Evolutionary conservation across 257 asterid species (phyloP).

Genomic region (Solanum sparsipilum): DNA sequence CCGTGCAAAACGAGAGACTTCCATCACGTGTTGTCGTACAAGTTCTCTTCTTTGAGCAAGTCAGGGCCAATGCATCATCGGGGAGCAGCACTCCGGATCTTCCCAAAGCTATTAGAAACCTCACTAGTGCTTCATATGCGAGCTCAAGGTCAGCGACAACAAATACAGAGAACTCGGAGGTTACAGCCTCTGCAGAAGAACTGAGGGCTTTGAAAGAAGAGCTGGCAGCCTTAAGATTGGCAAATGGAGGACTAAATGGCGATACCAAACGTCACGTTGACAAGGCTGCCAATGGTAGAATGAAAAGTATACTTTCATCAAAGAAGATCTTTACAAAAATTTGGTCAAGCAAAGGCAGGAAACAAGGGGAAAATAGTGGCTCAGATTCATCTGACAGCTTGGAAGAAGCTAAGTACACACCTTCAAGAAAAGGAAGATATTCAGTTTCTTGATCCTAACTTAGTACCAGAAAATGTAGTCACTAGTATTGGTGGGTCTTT

Average conservation of each 20-base stretch:
- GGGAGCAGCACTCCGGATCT: conserved; percentile 95
- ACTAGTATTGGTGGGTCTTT: not conserved
- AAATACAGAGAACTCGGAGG: conserved; percentile 80
- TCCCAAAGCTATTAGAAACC: conserved; percentile 73
- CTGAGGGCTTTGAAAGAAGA: conserved; percentile 76
- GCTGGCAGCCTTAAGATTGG: conserved; percentile 61
- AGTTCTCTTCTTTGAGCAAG: conserved; percentile 36
- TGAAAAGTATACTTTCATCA: conserved; percentile 57
- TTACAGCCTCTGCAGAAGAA: conserved; percentile 79
- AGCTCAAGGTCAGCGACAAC: conserved; percentile 69
- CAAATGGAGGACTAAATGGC: conserved; percentile 30
- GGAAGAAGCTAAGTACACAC: conserved; percentile 61
- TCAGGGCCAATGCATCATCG: conserved; percentile 68
- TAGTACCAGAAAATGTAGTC: not conserved
- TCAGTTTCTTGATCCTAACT: conserved; percentile 55
- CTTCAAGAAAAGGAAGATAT: conserved; percentile 63
- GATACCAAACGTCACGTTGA: conserved; percentile 28
- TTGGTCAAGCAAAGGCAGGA: conserved; percentile 59
- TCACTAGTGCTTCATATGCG: conserved; percentile 48
- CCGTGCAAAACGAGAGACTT: conserved; percentile 83
- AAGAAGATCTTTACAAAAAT: conserved; percentile 67
- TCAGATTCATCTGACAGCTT: conserved; percentile 80
- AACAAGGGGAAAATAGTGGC: conserved; percentile 64
- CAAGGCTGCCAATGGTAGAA: conserved; percentile 42
- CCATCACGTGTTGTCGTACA: conserved; percentile 16